Evolutionary conservation across 1,139 yeast genomes (phyloP).

Genomic region (Nadsonia starkeyi-henricii): DNA sequence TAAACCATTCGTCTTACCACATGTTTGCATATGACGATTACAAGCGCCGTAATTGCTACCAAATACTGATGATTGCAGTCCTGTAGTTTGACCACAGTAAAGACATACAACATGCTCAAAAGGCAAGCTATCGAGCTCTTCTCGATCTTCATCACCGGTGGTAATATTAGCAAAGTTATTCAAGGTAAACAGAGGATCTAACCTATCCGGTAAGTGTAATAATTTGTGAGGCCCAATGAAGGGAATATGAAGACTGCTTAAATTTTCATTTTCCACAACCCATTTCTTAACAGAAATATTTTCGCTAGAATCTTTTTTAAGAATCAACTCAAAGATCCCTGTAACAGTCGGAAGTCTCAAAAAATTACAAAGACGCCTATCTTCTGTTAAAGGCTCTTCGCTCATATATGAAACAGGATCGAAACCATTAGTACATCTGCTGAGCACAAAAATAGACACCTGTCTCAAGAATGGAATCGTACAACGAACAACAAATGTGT

Average conservation of each 20-base stretch:
- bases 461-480: slow-evolving; percentile 57
- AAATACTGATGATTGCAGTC: slow-evolving; percentile 37
- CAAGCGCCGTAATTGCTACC: slow-evolving; percentile 23
- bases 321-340: slow-evolving; percentile 16
- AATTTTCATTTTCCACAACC: background rate
- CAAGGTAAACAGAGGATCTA: slow-evolving; percentile 50
- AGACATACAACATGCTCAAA: slow-evolving; percentile 80
- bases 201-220: slow-evolving; percentile 46
- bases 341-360: slow-evolving; percentile 37
- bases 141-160: background rate
- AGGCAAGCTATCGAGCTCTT: slow-evolving; percentile 18
- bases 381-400: slow-evolving; percentile 28
- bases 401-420: slow-evolving; percentile 26
- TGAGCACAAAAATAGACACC: slow-evolving; percentile 44
- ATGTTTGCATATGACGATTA: slow-evolving; percentile 23
- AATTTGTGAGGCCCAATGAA: slow-evolving; percentile 16
- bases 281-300: slow-evolving; percentile 8
- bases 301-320: slow-evolving; percentile 6
- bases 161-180: slow-evolving; percentile 1
- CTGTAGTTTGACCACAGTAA: slow-evolving; percentile 61
- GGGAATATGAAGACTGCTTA: background rate
- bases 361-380: slow-evolving; percentile 41
- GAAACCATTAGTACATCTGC: slow-evolving; percentile 42
- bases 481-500: slow-evolving; percentile 42
- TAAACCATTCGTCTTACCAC: slow-evolving; percentile 62